Evolutionary conservation across 176 grass and related monocot species (phyloP), one percentile per base, ranked within the genome.

Genomic region (Triticum monococcum): DNA sequence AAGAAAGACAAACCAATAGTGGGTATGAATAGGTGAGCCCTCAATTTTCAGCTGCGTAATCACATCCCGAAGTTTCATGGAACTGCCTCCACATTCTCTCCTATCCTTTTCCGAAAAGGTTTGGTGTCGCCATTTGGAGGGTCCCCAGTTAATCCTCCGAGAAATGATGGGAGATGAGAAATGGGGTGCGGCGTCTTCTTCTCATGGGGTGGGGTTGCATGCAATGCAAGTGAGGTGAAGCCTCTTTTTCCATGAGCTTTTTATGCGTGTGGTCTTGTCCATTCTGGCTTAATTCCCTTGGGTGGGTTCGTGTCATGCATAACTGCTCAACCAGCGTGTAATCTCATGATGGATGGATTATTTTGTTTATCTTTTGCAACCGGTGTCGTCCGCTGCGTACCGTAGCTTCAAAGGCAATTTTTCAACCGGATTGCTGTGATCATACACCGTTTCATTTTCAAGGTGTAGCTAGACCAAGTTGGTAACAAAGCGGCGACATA

Each of bases 201-300:
- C 84, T 57, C 74, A 83, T 10, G 38, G 38, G 38, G 43, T 79
- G 31, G 63, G 63, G 23, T 83, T 67, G 79, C 73, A 87, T 87
- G 73, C 75, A 83, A 79, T 57, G 72, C 65, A 82, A 90, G 84
- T 72, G 88, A 82, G 86, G 84, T 72, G 88, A 78, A 78, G 24
- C 12, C 30, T 84, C 43, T 81, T 52, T 54, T 18, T 56, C 30
- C 30, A 12, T 25, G 18, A 67, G 32, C 5, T 46, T 59, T 36
- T 33, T 57, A 8, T 69, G 66, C 22, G 64, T 37, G 22, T 13
- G 10, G 7, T 46, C 17, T 74, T 23, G 25, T 75, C 25, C 59
- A 25, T 64, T 84, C 31, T 46, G 43, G 17, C 56, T 46, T 75
- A 32, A 14, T 64, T 33, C 56, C 45, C 24, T 45, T 75, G 35